phyloP scores from a whole-genome alignment of 371 early-diverging fungal genomes.

The Batkoa obscura region DNA sequence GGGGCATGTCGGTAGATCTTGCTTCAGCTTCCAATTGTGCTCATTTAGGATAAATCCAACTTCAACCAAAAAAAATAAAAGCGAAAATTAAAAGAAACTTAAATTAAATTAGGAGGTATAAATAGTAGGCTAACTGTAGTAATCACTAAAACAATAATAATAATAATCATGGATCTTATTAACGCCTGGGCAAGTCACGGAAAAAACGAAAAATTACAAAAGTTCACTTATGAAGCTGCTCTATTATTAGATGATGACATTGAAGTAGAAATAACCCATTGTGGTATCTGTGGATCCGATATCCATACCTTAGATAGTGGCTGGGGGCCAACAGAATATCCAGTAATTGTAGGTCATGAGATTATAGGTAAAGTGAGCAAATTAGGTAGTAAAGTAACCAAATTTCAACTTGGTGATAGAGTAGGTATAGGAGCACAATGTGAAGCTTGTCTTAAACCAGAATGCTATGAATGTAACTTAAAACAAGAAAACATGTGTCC shows the following conservation, averaged over 20 bases:
- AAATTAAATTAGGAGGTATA: no score
- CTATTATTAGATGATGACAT: slow-evolving; percentile 22
- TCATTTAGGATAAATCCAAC: no score
- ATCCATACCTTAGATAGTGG: slow-evolving; percentile 39
- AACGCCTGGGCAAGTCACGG: slow-evolving; percentile 16
- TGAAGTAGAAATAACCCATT: slow-evolving; percentile 24
- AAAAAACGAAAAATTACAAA: slow-evolving; percentile 15
- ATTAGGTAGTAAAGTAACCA: slow-evolving; percentile 24
- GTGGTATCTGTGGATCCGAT: slow-evolving; percentile 40
- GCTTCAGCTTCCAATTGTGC: no score
- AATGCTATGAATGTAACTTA: slow-evolving; percentile 38
- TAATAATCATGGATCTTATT: slow-evolving; percentile 4
- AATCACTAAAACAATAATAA: no score
- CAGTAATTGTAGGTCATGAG: slow-evolving; percentile 48
- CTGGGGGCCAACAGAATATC: slow-evolving; percentile 22
- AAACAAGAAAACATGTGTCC: slow-evolving; percentile 50
- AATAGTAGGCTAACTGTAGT: no score
- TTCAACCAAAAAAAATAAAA: no score
- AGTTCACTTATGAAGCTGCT: slow-evolving; percentile 21
- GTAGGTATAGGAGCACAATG: slow-evolving; percentile 56
- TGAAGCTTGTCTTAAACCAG: slow-evolving; percentile 19
- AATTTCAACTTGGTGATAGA: slow-evolving; percentile 40
- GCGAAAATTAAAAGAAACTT: no score
- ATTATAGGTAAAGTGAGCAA: slow-evolving; percentile 42
- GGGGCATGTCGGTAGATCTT: no score